Conservation (phyloP, 139 green algal genomes). For the Auxenochlorella pyrenoidosa region DNA sequence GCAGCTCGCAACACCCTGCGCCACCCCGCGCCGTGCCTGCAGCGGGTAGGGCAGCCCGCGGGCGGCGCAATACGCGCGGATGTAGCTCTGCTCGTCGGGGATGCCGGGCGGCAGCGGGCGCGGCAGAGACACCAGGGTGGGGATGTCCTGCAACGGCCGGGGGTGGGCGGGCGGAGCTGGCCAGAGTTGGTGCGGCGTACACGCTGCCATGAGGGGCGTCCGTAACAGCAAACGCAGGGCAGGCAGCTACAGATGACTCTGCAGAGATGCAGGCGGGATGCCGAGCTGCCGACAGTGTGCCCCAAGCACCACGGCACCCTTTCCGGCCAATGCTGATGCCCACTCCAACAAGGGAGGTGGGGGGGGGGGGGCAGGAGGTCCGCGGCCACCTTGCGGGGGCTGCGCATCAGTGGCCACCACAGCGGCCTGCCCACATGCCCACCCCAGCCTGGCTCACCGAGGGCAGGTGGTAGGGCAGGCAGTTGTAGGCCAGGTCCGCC, state of each 20-base stretch:
- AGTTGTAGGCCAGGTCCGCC: constrained; percentile 95
- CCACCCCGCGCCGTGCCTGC: constrained; percentile 45
- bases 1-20: background rate
- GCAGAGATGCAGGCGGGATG: too few relatives aligned
- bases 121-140: constrained; percentile 31
- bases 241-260: too few relatives aligned
- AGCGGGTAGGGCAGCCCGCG: constrained; percentile 52
- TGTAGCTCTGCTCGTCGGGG: constrained; percentile 80
- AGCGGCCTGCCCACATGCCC: too few relatives aligned
- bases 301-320: too few relatives aligned
- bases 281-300: too few relatives aligned
- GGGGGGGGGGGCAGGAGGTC: too few relatives aligned
- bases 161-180: too few relatives aligned
- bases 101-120: constrained; percentile 72
- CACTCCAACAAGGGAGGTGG: too few relatives aligned
- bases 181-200: background rate
- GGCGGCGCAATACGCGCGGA: constrained; percentile 78
- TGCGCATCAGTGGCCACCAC: too few relatives aligned
- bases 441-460: background rate
- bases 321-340: too few relatives aligned
- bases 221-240: background rate
- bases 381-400: too few relatives aligned
- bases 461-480: constrained; percentile 89
- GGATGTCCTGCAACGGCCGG: background rate
- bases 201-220: background rate